Evolutionary conservation across 1,139 yeast genomes (phyloP).

Genomic region (Taphrina communis): DNA sequence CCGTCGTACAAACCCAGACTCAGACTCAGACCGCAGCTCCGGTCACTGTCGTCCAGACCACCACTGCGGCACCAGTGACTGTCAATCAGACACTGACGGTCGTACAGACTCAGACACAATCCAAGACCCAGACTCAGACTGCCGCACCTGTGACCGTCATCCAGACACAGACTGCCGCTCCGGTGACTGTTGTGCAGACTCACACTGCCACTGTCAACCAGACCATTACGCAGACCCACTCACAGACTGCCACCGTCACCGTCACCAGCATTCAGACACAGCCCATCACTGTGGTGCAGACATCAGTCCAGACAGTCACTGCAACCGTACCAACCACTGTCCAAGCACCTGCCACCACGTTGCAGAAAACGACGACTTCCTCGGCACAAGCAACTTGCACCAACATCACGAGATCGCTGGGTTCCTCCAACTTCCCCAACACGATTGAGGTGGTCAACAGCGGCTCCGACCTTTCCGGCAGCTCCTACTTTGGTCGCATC

Average conservation of each 20-base stretch:
- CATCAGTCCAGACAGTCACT: neutral
- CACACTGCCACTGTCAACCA: slow-evolving; percentile 9
- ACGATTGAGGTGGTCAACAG: slow-evolving; percentile 28
- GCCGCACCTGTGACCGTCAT: slow-evolving; percentile 14
- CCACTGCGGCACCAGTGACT: slow-evolving; percentile 7
- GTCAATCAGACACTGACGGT: slow-evolving; percentile 44
- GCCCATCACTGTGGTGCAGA: slow-evolving; percentile 19
- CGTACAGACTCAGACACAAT: slow-evolving; percentile 63
- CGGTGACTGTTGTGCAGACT: slow-evolving; percentile 10
- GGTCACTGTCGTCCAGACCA: slow-evolving; percentile 7
- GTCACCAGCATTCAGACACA: slow-evolving; percentile 14
- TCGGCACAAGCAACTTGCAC: slow-evolving; percentile 24
- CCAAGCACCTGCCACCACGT: neutral
- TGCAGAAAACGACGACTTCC: slow-evolving; percentile 11
- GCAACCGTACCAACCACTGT: neutral
- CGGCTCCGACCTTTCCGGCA: slow-evolving; percentile 3
- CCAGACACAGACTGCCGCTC: slow-evolving; percentile 11
- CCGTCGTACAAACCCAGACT: slow-evolving; percentile 1
- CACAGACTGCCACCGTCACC: slow-evolving; percentile 12
- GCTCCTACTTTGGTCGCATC: slow-evolving; percentile 17
- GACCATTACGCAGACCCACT: slow-evolving; percentile 15
- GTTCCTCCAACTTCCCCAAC: slow-evolving; percentile 25
- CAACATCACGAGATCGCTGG: slow-evolving; percentile 19
- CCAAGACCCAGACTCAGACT: slow-evolving; percentile 9
- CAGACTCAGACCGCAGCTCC: slow-evolving; percentile 8